Base-by-base conservation (phyloP, 768 basidiomycete species). In the Lyophyllum shimeji region DNA sequence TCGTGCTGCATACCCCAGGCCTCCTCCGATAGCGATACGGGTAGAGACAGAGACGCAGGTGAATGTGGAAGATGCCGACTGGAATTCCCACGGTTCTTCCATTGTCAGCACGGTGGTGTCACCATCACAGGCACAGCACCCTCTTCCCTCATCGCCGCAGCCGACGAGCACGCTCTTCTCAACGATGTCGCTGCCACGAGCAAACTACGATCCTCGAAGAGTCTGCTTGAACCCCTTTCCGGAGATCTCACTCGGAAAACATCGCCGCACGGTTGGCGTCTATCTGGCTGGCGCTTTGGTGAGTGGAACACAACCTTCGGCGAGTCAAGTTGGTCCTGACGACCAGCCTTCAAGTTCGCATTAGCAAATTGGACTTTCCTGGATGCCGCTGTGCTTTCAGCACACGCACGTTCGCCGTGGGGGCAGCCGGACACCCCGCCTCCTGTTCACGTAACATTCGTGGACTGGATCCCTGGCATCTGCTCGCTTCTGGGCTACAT, bases 391-490 rank as follows among this genome's bases (percentile, higher is more conserved):
- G 86, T 98, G 52, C 80, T 94, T 39, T 97, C 95, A 9, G 85
- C 90, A 2, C 92, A 96, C 64, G 92, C 93, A 0, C 84, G 82
- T 52, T 74, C 90, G 1, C 90, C 92, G 2, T 82, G 82, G 59
- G 87, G 83, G 37, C 80, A 86, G 3, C 88, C 89, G 2, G 80
- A 87, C 62, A 78, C 85, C 50, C 82, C 85, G 0, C 69, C 75
- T 0, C 80, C 81, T 9, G 80, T 82, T 0, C 93, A 93, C 65
- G 91, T 99, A 69, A 76, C 82, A 12, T 97, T 98, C 68, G 86
- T 93, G 53, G 97, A 98, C 77, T 99, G 97, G 97, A 77, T 97
- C n/a, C 94, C 96, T 0, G 96, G 95, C 20, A 84, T 98, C 63
- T 94, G 89, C 72, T 93, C 93, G 7, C 82, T 97, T 27, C 74